Conservation (phyloP, 2,329 filamentous ascomycete genomes). For the Arachnopeziza araneosa region DNA sequence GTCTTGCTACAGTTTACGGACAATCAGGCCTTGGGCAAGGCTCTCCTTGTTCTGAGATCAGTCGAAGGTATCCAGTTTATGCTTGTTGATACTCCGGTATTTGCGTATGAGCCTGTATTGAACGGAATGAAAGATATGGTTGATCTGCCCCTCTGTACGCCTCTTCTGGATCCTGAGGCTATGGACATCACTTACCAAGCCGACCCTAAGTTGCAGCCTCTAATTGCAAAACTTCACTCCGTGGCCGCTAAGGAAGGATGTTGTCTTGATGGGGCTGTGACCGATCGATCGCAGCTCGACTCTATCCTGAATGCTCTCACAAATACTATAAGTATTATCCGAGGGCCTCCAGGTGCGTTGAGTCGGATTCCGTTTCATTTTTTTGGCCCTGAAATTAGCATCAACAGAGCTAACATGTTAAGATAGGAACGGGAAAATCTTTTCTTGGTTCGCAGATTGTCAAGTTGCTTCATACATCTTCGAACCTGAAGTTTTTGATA, state of each 20-base stretch:
- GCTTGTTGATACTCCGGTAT: slow-evolving; percentile 58
- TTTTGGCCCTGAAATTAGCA: slow-evolving; percentile 8
- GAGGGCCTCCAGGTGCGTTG: neutral
- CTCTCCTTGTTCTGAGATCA: slow-evolving; percentile 40
- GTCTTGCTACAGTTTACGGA: slow-evolving; percentile 49
- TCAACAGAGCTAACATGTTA: slow-evolving; percentile 32
- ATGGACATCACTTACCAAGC: slow-evolving; percentile 9
- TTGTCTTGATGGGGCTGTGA: no score
- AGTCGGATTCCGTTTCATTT: neutral
- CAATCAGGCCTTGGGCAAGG: slow-evolving; percentile 38
- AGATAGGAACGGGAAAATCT: slow-evolving; percentile 59
- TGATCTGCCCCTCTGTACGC: slow-evolving; percentile 49
- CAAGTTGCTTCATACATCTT: slow-evolving; percentile 47
- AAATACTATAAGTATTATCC: slow-evolving; percentile 51
- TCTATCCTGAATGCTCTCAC: slow-evolving; percentile 51
- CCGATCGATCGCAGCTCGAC: slow-evolving; percentile 45
- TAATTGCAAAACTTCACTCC: slow-evolving; percentile 25
- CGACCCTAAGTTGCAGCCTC: slow-evolving; percentile 12
- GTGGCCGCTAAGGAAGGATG: no score
- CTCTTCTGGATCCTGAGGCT: slow-evolving; percentile 40
- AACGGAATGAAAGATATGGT: slow-evolving; percentile 49
- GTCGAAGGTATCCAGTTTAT: slow-evolving; percentile 42
- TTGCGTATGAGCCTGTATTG: slow-evolving; percentile 64
- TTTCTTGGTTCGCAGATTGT: slow-evolving; percentile 49
- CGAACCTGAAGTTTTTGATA: slow-evolving; percentile 51